Evolutionary conservation across 129 eudicot species (phyloP), one percentile per base, ranked within the genome.

Genomic region (Deinandra increscens): DNA sequence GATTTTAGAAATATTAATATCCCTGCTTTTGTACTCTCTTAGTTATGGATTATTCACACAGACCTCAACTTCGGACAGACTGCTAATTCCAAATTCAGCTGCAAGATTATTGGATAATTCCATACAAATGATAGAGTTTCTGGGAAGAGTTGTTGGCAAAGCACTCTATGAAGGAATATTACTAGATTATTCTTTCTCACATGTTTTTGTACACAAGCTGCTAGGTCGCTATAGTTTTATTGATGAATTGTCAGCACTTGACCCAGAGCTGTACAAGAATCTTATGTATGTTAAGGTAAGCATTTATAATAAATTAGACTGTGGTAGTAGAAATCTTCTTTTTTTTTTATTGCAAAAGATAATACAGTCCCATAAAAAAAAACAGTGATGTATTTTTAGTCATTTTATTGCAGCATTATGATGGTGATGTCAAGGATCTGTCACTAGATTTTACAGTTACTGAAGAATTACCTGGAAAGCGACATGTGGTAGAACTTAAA

Each of bases 101-200:
- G 91, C 98, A 81, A 88, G 86, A 83, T 81, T 67, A 70, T 56
- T 74, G 73, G 91, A 92, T 55, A 92, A 89, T 70, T 95, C 95
- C 60, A 68, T 86, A 56, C 95, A 84, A 79, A 84, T 86, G 96
- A 92, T 92, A 69, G 98, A 92, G 76, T 92, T 92, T 85, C 77
- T 92, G 60, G 98, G 98, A 75, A 88, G 91, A 86, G 75, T 92
- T 69, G 96, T 92, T 75, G 98, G 98, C 19, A 93, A 93, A 83
- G 95, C 98, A 60, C 95, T 93, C 20, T 89, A 93, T 74, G 98
- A 93, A 83, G 98, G 95, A 79, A 84, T 93, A 75, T 84, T 93
- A 60, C 90, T 93, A 49, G 98, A 93, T 71, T 93, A 86, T 65
- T 93, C 87, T 55, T 93, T 93, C 79, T 93, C 98, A 58, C 95